Evolutionary conservation across 23 red algal species (phyloP), one percentile per base, ranked within the genome.

Genomic region (Cyanidioschyzon merolae): DNA sequence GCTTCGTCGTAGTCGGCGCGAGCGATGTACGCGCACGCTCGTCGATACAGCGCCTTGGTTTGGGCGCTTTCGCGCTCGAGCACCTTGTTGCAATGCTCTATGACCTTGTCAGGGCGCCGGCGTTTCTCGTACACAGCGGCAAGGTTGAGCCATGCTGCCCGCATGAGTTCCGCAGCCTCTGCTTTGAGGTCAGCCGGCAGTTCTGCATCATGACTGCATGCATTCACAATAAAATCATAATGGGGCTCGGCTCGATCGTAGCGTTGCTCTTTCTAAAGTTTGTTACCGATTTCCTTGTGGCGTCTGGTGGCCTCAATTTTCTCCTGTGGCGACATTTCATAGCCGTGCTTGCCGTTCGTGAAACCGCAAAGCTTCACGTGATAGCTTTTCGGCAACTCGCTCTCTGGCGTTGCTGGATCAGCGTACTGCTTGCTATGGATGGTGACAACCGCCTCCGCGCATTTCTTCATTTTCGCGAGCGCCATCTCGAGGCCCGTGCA

Each of bases 321-420:
- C 54, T 96, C 87, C 76, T 96, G 86, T 38, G 57, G 41, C 1
- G 91, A 90, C 78, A 96, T 84, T 58, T 85, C 87, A 79, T 85
- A 96, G 25, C 82, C 79, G 35, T 96, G 80, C 68, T 96, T 89
- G 1, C 84, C 83, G 50, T 84, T 87, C 40, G 79, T 80, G 80
- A 96, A 96, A n/a, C 75, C 82, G 59, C 74, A 67, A 27, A 96
- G 38, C 68, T 40, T 45, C 16, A 96, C n/a, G 31, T 90, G 37
- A 71, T 71, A 71, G 30, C 87, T 79, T 17, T 76, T 74, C n/a
- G 80, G 74, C 32, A 16, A 75, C 35, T 82, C 39, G 2, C 31
- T n/a, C 0, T 80, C 79, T 37, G 74, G 67, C 35, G 82, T 38
- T 45, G 68, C 68, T 12, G 79, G 74, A 38, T 79, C 77, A 38